Conservation (phyloP, 345 rosid species). For the Theobroma cacao region DNA sequence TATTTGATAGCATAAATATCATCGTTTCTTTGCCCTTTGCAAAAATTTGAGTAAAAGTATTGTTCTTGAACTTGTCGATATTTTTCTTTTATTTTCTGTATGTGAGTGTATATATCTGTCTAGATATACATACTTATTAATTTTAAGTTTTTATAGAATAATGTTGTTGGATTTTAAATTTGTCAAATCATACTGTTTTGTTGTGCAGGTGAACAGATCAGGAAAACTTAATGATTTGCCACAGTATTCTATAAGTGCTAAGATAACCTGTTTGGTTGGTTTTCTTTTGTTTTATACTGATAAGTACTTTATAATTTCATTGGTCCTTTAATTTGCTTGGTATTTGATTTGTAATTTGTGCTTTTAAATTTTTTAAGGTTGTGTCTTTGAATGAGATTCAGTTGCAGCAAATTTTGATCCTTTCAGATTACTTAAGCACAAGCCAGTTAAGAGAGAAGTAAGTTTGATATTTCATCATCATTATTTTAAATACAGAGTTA, state of each 20-base stretch:
- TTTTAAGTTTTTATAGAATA: constrained; percentile 2
- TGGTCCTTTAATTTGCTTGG: not conserved
- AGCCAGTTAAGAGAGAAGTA: constrained; percentile 79
- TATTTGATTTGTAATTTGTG: constrained; percentile 6
- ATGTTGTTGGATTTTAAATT: not conserved
- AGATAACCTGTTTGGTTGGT: constrained; percentile 68
- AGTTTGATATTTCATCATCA: constrained; percentile 24
- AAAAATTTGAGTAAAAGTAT: not conserved
- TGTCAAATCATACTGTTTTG: not conserved
- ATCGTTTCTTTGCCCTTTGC: not conserved
- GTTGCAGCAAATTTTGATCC: constrained; percentile 61
- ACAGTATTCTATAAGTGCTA: constrained; percentile 71
- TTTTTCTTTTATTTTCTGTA: not conserved
- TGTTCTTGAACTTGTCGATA: not conserved
- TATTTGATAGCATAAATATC: not conserved
- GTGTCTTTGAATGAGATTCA: constrained; percentile 70
- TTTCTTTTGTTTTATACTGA: constrained; percentile 13
- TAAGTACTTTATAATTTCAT: not conserved
- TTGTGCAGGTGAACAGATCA: constrained; percentile 62
- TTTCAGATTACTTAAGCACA: constrained; percentile 67
- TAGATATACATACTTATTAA: not conserved
- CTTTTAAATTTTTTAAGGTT: constrained; percentile 36
- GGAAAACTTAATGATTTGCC: constrained; percentile 75
- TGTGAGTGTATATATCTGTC: not conserved
- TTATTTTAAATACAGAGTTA: not conserved